These are phyloP conservation scores for Pistacia integerrima DNA, from an alignment of 345 rosid species.

Conservation along the genomic window DNA sequence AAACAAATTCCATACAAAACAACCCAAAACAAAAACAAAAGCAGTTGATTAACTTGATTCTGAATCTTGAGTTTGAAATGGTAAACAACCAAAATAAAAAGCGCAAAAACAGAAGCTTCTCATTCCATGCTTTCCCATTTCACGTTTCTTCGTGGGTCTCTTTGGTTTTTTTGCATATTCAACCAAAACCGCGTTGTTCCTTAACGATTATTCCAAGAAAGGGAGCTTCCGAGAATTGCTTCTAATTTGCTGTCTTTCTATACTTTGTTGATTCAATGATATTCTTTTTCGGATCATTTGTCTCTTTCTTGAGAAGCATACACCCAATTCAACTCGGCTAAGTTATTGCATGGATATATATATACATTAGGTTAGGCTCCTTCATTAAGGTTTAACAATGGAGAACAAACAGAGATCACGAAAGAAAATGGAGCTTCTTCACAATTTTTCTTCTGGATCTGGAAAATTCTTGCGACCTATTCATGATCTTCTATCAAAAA, in stretches of 20 bases:
- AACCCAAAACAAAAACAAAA: neutral
- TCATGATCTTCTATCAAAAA: constrained; percentile 2
- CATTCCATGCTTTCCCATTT: neutral
- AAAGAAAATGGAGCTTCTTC: neutral
- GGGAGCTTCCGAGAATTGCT: neutral
- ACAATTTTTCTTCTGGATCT: neutral
- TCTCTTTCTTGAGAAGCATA: neutral
- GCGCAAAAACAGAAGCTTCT: neutral
- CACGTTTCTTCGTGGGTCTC: neutral
- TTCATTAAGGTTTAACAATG: neutral
- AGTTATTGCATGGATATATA: neutral
- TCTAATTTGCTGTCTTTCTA: neutral
- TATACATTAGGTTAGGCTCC: too few relatives aligned
- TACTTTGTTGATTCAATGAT: neutral
- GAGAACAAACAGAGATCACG: neutral
- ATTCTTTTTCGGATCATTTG: neutral
- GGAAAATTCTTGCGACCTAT: constrained; percentile 2
- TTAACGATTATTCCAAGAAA: neutral
- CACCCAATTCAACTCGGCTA: neutral
- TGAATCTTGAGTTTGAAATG: neutral
- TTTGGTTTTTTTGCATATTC: neutral
- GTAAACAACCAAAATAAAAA: neutral
- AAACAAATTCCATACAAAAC: neutral
- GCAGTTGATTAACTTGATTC: neutral
- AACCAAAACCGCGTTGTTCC: neutral